phyloP scores from a whole-genome alignment of 352 stramenopile genomes.

The Pythium volutum region DNA sequence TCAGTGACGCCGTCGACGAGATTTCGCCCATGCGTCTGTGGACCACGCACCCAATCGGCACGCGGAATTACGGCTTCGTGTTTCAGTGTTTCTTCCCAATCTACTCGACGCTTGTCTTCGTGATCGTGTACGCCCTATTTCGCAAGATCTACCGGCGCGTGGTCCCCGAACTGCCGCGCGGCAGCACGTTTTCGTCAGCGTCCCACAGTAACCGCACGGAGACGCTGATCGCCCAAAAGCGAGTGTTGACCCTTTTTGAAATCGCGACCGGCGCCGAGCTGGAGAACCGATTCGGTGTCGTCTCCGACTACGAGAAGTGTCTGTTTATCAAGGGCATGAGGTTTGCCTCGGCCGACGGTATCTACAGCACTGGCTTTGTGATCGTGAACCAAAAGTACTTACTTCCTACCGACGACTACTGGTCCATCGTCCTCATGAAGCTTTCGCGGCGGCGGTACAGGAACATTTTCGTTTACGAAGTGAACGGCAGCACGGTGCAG shows the following conservation, averaged over 20 bases:
- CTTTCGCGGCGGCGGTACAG: conserved; percentile 15
- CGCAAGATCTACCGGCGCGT: conserved; percentile 17
- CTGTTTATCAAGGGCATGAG: conserved; percentile 34
- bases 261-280: conserved; percentile 27
- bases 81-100: conserved; percentile 15
- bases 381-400: conserved; percentile 36
- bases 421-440: conserved; percentile 33
- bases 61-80: conserved; percentile 3
- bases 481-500: conserved; percentile 24
- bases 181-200: neutral
- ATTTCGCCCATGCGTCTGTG: conserved; percentile 24
- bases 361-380: conserved; percentile 35
- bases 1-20: neutral
- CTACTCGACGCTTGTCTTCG: conserved; percentile 7
- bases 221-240: conserved; percentile 1
- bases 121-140: conserved; percentile 14
- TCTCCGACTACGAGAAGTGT: conserved; percentile 31
- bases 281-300: conserved; percentile 23
- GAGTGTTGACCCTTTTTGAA: conserved; percentile 29
- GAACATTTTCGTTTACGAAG: conserved; percentile 33
- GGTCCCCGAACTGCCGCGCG: conserved; percentile 4
- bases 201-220: neutral
- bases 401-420: conserved; percentile 25
- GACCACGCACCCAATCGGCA: conserved; percentile 10
- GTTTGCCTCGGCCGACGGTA: conserved; percentile 28